phyloP scores from a whole-genome alignment of 768 basidiomycete genomes.

The Rhodocollybia butyracea region DNA sequence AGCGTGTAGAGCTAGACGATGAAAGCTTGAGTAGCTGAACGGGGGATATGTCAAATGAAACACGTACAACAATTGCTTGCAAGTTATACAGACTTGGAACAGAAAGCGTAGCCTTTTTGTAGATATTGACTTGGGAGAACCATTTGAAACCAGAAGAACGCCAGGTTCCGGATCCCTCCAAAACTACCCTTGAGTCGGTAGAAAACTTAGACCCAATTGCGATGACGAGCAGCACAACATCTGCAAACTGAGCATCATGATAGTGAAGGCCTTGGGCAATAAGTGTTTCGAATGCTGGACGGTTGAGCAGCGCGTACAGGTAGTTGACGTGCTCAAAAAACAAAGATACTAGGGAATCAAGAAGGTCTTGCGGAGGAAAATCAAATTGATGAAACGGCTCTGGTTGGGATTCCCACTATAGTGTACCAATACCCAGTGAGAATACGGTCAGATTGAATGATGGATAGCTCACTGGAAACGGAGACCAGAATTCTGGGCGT shows the following conservation, averaged over 20 bases:
- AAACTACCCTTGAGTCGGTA: constrained; percentile 39
- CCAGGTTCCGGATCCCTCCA: constrained; percentile 26
- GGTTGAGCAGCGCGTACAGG: constrained; percentile 48
- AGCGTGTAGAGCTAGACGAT: constrained; percentile 27
- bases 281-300: constrained; percentile 40
- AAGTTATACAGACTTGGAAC: constrained; percentile 34
- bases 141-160: constrained; percentile 41
- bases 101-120: constrained; percentile 29
- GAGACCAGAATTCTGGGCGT: constrained; percentile 2
- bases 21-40: constrained; percentile 17
- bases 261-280: constrained; percentile 29
- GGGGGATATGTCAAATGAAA: neutral
- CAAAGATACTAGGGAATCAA: constrained; percentile 39
- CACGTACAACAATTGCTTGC: constrained; percentile 30
- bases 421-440: neutral
- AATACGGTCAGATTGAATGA: neutral
- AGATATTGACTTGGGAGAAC: constrained; percentile 38
- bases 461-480: neutral
- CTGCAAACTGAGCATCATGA: constrained; percentile 35
- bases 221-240: constrained; percentile 42
- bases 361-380: constrained; percentile 53
- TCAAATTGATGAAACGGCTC: neutral
- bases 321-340: constrained; percentile 47
- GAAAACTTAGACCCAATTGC: constrained; percentile 44
- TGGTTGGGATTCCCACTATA: constrained; percentile 1